Percentiles rank a stretch among this genome's conserved stretches.
Conservation (phyloP, 2,329 filamentous ascomycete species). For the Aureobasidium sp. region DNA sequence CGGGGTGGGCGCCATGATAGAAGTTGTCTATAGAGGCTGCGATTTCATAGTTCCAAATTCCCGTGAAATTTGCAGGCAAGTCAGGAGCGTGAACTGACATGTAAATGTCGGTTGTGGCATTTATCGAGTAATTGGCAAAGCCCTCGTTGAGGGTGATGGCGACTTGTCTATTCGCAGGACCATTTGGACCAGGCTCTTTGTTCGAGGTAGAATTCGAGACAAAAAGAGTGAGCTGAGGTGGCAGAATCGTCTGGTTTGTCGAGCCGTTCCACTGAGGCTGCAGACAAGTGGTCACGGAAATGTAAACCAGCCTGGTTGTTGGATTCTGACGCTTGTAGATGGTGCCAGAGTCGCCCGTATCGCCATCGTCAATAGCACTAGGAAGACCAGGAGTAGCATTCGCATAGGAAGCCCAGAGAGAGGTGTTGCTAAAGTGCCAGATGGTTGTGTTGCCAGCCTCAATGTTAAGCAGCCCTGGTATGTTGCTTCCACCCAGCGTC, state of each 20-base stretch:
- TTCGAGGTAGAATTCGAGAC: slow-evolving; percentile 60
- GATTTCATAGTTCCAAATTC: slow-evolving; percentile 71
- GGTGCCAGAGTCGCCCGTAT: slow-evolving; percentile 8
- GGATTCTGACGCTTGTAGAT: slow-evolving; percentile 21
- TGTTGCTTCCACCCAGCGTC: slow-evolving; percentile 52
- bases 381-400: slow-evolving; percentile 26
- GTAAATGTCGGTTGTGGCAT: slow-evolving; percentile 62
- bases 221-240: slow-evolving; percentile 69
- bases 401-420: slow-evolving; percentile 42
- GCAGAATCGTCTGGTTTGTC: slow-evolving; percentile 35
- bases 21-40: slow-evolving; percentile 73
- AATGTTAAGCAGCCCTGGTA: slow-evolving; percentile 53
- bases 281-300: slow-evolving; percentile 79
- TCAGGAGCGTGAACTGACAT: slow-evolving; percentile 68
- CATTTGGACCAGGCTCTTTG: slow-evolving; percentile 58
- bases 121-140: slow-evolving; percentile 58
- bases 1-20: slow-evolving; percentile 59
- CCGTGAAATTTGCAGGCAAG: slow-evolving; percentile 52
- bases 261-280: slow-evolving; percentile 58
- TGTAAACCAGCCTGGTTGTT: slow-evolving; percentile 53
- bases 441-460: slow-evolving; percentile 54
- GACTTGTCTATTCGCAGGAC: slow-evolving; percentile 31
- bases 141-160: slow-evolving; percentile 56
- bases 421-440: slow-evolving; percentile 56
- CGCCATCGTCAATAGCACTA: slow-evolving; percentile 17